Conservation (phyloP, 768 basidiomycete genomes). For the Exsudoporus frostii region DNA sequence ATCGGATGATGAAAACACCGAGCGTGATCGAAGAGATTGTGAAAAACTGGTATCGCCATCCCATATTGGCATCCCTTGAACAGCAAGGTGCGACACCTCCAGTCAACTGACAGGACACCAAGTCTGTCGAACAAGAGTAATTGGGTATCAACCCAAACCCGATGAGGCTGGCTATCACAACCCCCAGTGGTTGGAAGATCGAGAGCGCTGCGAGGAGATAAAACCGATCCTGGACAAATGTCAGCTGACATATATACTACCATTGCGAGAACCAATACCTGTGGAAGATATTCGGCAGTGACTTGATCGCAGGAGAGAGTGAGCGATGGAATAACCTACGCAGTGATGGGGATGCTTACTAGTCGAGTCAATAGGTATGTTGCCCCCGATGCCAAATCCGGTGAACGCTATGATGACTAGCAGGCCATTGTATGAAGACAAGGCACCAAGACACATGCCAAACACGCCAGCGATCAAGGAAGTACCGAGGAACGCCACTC, state of each 20-base stretch:
- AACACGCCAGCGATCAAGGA: conserved; percentile 11
- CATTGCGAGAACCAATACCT: background rate
- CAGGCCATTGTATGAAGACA: conserved; percentile 11
- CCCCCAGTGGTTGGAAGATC: conserved; percentile 4
- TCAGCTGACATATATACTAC: background rate
- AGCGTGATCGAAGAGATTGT: conserved; percentile 8
- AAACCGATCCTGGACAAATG: conserved; percentile 3
- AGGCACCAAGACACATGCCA: conserved; percentile 11
- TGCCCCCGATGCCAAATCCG: conserved; percentile 15
- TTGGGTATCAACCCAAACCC: conserved; percentile 11
- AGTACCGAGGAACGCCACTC: conserved; percentile 15
- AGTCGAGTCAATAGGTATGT: conserved; percentile 14
- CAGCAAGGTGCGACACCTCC: conserved; percentile 15
- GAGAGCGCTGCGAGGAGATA: conserved; percentile 15
- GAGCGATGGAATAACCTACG: background rate
- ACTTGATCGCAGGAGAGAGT: background rate
- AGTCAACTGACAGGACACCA: conserved; percentile 12
- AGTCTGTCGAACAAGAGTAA: conserved; percentile 9
- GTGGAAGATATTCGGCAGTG: conserved; percentile 12
- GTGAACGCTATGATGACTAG: conserved; percentile 7
- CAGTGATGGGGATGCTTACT: background rate
- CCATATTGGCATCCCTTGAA: conserved; percentile 15
- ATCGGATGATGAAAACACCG: conserved; percentile 10
- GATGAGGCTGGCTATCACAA: background rate
- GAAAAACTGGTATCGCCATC: conserved; percentile 19